Percentiles rank a stretch among this genome's conserved stretches.
These are phyloP conservation scores for Nyctanthes arbortristis DNA, from an alignment of 257 asterid genomes.

Conservation along the genomic window DNA sequence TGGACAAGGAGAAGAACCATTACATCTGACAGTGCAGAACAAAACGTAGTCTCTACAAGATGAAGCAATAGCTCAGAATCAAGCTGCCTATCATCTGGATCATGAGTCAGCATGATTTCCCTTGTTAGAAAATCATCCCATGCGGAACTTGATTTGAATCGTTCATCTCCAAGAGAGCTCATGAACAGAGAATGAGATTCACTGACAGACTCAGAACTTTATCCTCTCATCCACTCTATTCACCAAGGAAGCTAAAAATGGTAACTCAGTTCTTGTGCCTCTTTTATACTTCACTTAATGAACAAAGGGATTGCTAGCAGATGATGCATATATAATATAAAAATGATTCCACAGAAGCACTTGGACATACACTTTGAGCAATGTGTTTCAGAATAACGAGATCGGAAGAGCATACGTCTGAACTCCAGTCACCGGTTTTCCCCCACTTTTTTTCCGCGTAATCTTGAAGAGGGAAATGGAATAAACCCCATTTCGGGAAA, in stretches of 20 bases:
- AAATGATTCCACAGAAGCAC: background rate
- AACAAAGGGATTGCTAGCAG: background rate
- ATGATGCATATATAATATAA: background rate
- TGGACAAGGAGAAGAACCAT: constrained; percentile 16
- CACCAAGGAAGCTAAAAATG: background rate
- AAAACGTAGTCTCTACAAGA: constrained; percentile 41
- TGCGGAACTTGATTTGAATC: constrained; percentile 17
- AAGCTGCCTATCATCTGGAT: constrained; percentile 52
- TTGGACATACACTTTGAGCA: constrained; percentile 4
- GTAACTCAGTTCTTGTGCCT: background rate
- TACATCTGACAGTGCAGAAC: constrained; percentile 36
- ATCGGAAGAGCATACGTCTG: too few species aligned
- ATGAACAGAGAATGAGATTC: constrained; percentile 23
- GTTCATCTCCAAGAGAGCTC: constrained; percentile 32
- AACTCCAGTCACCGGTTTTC: constrained; percentile 5
- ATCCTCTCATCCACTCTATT: background rate
- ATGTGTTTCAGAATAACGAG: constrained; percentile 24
- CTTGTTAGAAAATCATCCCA: constrained; percentile 51
- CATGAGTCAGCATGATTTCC: constrained; percentile 57
- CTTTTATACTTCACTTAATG: background rate
- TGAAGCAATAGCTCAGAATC: constrained; percentile 49
- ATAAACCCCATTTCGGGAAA: background rate
- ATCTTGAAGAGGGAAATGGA: constrained; percentile 26
- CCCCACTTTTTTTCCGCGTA: constrained; percentile 18
- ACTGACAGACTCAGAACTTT: background rate